Conservation (phyloP, 441 rosid species). For the Aquilaria agallochum region DNA sequence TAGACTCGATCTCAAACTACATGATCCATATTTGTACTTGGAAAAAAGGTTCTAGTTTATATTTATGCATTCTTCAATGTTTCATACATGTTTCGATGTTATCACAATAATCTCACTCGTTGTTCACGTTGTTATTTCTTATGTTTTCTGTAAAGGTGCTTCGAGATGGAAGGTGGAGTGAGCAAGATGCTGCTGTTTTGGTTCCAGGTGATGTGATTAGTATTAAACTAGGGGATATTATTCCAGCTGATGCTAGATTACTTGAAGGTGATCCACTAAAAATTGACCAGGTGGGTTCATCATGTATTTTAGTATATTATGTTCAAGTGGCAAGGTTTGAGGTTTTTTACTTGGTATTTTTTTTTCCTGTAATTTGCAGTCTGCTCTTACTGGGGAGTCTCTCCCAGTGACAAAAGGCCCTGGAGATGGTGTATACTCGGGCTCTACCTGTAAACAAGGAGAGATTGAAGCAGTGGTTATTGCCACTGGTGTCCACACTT, state of each 20-base stretch:
- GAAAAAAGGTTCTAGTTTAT: neutral
- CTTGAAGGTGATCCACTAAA: conserved; percentile 91
- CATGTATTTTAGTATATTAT: conserved; percentile 6
- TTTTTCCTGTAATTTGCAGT: conserved; percentile 35
- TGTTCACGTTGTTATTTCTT: conserved; percentile 10
- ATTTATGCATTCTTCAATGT: neutral
- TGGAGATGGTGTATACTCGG: conserved; percentile 94
- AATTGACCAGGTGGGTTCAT: conserved; percentile 70
- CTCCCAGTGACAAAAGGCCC: conserved; percentile 95
- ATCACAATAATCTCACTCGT: neutral
- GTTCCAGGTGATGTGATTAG: conserved; percentile 91
- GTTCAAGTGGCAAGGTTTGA: conserved; percentile 5
- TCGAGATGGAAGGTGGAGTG: conserved; percentile 93
- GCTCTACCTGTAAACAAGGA: conserved; percentile 97
- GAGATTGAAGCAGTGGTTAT: conserved; percentile 93
- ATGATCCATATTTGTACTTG: neutral
- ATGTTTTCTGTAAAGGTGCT: conserved; percentile 49
- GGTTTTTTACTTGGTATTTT: conserved; percentile 7
- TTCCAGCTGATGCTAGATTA: conserved; percentile 95
- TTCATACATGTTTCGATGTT: neutral
- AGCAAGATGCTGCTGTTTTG: conserved; percentile 77
- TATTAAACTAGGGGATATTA: conserved; percentile 86
- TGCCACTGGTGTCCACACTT: conserved; percentile 94
- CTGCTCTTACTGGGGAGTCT: conserved; percentile 95
- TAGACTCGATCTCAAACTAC: conserved; percentile 7